Conservation (phyloP, 2,329 filamentous ascomycete genomes). For the Aaosphaeria pasadenensis region DNA sequence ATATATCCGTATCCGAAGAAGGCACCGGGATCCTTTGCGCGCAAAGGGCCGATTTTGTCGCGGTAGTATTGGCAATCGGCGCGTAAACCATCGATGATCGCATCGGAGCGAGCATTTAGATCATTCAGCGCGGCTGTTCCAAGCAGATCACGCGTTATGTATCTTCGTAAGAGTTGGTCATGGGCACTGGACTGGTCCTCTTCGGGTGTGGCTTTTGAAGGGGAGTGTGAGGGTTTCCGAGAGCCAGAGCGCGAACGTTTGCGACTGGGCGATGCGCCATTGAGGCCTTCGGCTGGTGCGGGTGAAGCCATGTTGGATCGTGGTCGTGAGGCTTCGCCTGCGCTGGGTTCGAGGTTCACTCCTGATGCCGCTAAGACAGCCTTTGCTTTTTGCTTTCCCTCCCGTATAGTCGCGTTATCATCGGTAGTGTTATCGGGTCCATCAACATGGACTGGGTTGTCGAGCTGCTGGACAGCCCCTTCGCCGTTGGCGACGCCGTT, state of each 20-base stretch:
- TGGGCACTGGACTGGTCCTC: conserved; percentile 29
- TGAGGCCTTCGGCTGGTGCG: conserved; percentile 38
- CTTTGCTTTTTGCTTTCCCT: conserved; percentile 60
- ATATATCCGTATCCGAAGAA: conserved; percentile 73
- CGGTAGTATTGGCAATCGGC: conserved; percentile 24
- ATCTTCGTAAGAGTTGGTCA: conserved; percentile 55
- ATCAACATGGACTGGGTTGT: conserved; percentile 21
- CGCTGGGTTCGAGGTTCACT: conserved; percentile 30
- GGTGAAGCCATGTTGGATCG: conserved; percentile 24
- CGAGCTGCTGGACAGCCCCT: conserved; percentile 32
- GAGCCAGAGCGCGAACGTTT: conserved; percentile 62
- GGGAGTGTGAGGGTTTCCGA: conserved; percentile 44
- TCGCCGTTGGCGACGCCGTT: conserved; percentile 27
- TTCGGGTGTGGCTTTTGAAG: conserved; percentile 30
- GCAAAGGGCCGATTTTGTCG: conserved; percentile 55
- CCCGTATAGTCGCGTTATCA: conserved; percentile 49
- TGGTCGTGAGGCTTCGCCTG: conserved; percentile 22
- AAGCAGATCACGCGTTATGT: conserved; percentile 62
- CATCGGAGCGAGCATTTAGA: conserved; percentile 51
- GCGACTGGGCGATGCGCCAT: conserved; percentile 50
- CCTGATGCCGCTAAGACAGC: conserved; percentile 56
- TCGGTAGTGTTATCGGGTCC: conserved; percentile 22
- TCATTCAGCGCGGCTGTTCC: conserved; percentile 55
- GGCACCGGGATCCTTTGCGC: conserved; percentile 55
- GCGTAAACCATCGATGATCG: conserved; percentile 60